These are phyloP conservation scores for Sinapis alba DNA, from an alignment of 441 rosid species.

Conservation along the genomic window DNA sequence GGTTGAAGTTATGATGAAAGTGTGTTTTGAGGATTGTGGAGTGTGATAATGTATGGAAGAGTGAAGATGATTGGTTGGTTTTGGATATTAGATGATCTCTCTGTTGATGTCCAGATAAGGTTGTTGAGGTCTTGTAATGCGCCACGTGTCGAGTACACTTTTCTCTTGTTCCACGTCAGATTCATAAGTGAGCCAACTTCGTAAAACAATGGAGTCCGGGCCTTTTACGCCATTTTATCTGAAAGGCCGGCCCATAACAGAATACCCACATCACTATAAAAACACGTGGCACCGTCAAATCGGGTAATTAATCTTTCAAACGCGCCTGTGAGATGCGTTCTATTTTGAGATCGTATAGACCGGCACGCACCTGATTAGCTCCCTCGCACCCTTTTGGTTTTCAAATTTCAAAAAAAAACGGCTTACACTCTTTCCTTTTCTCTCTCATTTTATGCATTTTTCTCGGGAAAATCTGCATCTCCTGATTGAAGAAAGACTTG, in stretches of 20 bases:
- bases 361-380: slow-evolving; percentile 24
- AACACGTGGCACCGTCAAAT: not conserved
- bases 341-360: not conserved
- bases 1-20: not conserved
- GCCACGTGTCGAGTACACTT: slow-evolving; percentile 34
- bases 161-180: slow-evolving; percentile 35
- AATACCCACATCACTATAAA: not conserved
- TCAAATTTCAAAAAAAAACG: slow-evolving; percentile 34
- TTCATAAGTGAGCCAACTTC: not conserved
- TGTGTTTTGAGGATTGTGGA: not conserved
- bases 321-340: not conserved
- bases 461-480: slow-evolving; percentile 28
- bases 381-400: slow-evolving; percentile 31
- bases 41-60: not conserved
- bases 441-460: slow-evolving; percentile 18
- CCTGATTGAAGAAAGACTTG: slow-evolving; percentile 4
- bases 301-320: not conserved
- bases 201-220: not conserved
- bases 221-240: not conserved
- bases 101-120: slow-evolving; percentile 39
- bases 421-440: not conserved
- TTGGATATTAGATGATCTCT: slow-evolving; percentile 39
- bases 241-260: slow-evolving; percentile 20
- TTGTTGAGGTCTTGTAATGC: slow-evolving; percentile 17
- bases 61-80: slow-evolving; percentile 38